Conservation (phyloP, 192 early-diverging fungal species). For the Coemansia sp. region DNA sequence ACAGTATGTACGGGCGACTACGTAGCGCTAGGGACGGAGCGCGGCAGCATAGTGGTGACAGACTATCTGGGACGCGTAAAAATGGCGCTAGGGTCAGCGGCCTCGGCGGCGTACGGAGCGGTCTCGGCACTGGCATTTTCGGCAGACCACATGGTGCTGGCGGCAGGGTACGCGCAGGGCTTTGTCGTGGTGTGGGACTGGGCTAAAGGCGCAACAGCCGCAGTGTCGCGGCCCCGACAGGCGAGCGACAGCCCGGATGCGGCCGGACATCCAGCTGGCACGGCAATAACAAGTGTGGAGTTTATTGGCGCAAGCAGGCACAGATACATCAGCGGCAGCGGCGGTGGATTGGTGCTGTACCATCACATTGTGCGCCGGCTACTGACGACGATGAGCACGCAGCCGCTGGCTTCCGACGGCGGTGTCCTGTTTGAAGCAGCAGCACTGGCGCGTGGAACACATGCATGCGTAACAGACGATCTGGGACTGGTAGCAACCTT, state of each 20-base stretch:
- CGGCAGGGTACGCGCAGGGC: slow-evolving; percentile 40
- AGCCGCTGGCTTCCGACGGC: slow-evolving; percentile 8
- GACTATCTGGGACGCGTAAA: slow-evolving; percentile 50
- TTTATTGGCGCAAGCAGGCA: slow-evolving; percentile 52
- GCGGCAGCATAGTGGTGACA: slow-evolving; percentile 27
- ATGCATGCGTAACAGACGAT: slow-evolving; percentile 26
- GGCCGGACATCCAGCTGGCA: slow-evolving; percentile 30
- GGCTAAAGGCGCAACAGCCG: slow-evolving; percentile 31
- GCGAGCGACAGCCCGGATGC: slow-evolving; percentile 26
- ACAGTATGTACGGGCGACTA: slow-evolving; percentile 41
- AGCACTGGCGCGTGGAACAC: slow-evolving; percentile 25
- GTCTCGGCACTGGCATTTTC: slow-evolving; percentile 49
- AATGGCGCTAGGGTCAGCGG: slow-evolving; percentile 18
- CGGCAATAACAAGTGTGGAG: slow-evolving; percentile 31
- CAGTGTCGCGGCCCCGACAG: slow-evolving; percentile 38
- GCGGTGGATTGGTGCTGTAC: slow-evolving; percentile 39
- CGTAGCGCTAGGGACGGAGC: slow-evolving; percentile 42
- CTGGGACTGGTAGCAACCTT: slow-evolving; percentile 47
- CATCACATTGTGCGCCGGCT: slow-evolving; percentile 49
- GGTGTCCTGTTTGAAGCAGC: slow-evolving; percentile 32
- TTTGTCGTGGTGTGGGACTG: slow-evolving; percentile 53
- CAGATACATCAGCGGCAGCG: slow-evolving; percentile 47
- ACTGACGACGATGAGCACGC: slow-evolving; percentile 47
- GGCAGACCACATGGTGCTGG: slow-evolving; percentile 28
- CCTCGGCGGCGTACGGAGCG: slow-evolving; percentile 25